Evolutionary conservation across 2,329 filamentous ascomycete species (phyloP).

Genomic region (Monosporascus sp.): DNA sequence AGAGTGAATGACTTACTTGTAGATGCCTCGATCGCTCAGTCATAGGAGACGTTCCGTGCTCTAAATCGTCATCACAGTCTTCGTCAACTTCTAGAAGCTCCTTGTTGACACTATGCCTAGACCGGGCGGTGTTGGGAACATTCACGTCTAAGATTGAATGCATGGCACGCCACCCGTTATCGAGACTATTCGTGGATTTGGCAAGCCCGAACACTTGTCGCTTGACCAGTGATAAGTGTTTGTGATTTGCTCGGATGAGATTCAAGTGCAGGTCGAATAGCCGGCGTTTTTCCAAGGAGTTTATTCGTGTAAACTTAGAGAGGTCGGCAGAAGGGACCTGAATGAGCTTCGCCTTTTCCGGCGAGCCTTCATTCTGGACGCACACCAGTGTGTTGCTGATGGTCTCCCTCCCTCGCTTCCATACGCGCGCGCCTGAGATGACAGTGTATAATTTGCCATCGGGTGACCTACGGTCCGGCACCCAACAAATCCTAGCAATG

Average conservation of each 20-base stretch:
- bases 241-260: background rate
- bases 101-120: background rate
- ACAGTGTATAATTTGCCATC: slow-evolving; percentile 17
- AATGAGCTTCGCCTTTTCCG: background rate
- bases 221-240: background rate
- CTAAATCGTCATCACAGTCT: background rate
- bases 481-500: slow-evolving; percentile 19
- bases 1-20: background rate
- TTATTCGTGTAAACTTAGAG: background rate
- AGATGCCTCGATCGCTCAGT: background rate
- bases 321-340: background rate
- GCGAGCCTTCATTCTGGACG: background rate
- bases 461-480: slow-evolving; percentile 13
- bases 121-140: background rate
- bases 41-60: background rate
- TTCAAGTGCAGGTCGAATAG: background rate
- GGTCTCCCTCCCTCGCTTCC: background rate
- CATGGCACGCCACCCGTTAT: background rate
- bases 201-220: background rate
- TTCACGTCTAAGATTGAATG: background rate
- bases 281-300: background rate
- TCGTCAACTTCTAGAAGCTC: background rate
- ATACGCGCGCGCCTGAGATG: slow-evolving; percentile 10
- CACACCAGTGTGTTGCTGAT: background rate
- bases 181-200: background rate